Evolutionary conservation across 1,284 basidiomycete species (phyloP).

Genomic region (Taiwanofungus camphoratus): DNA sequence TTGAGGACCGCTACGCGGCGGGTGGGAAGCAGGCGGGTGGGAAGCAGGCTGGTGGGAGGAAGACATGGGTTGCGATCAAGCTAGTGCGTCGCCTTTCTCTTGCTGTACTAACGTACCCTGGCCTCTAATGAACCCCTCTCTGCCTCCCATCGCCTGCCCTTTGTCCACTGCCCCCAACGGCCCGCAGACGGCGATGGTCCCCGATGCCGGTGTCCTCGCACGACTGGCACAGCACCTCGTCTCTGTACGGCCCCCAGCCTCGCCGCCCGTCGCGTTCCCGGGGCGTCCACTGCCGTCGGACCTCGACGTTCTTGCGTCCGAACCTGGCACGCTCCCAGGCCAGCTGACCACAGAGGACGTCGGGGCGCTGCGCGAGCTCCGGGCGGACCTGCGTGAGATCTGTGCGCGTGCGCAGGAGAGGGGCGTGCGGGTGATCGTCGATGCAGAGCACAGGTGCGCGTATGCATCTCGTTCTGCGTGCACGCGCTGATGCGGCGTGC

Average conservation of each 20-base stretch:
- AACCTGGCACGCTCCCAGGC: slow-evolving; percentile 5
- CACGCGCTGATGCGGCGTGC: not conserved
- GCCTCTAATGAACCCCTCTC: not conserved
- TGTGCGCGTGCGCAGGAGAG: slow-evolving; percentile 53
- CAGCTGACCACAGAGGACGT: slow-evolving; percentile 50
- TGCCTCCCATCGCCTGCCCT: too few species aligned
- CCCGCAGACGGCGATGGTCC: slow-evolving; percentile 57
- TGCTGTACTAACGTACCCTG: too few species aligned
- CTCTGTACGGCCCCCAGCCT: slow-evolving; percentile 28
- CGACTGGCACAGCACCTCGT: slow-evolving; percentile 52
- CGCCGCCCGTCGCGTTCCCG: slow-evolving; percentile 51
- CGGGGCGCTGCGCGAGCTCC: slow-evolving; percentile 51
- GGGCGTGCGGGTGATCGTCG: slow-evolving; percentile 65
- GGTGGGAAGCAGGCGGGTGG: too few species aligned
- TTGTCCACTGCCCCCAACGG: too few species aligned
- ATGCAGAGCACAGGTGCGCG: slow-evolving; percentile 73
- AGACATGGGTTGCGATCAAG: slow-evolving; percentile 82
- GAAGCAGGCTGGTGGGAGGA: slow-evolving; percentile 37
- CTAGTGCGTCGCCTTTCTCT: slow-evolving; percentile 42
- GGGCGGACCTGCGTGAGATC: slow-evolving; percentile 48
- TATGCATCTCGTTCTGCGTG: not conserved
- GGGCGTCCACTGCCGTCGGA: slow-evolving; percentile 49
- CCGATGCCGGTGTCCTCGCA: slow-evolving; percentile 48
- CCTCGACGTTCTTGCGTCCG: slow-evolving; percentile 38
- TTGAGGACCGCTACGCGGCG: slow-evolving; percentile 55